A percentile compares a stretch with the other conserved stretches of the same genome.
Evolutionary conservation across 2,329 filamentous ascomycete genomes (phyloP).

Genomic region (Geosmithia flava): DNA sequence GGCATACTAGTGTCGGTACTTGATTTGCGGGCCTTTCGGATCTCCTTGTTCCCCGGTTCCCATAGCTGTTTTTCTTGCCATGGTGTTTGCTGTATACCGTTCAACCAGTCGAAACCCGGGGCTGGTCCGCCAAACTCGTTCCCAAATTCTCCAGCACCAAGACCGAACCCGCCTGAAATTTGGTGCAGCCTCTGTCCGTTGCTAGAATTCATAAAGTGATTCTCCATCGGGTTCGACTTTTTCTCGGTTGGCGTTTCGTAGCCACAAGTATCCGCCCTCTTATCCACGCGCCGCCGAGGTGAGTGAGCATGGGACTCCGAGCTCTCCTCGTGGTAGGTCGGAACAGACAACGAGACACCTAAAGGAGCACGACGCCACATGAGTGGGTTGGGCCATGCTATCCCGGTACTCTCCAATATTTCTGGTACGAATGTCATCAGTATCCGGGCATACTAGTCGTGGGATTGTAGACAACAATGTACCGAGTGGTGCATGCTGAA

Average conservation of each 20-base stretch:
- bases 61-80: not conserved
- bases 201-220: no score
- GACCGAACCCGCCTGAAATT: not conserved
- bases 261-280: not conserved
- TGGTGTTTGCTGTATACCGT: not conserved
- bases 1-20: constrained; percentile 29
- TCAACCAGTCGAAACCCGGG: not conserved
- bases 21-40: constrained; percentile 8
- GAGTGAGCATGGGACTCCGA: constrained; percentile 52
- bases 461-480: constrained; percentile 12
- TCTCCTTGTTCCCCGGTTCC: not conserved
- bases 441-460: not conserved
- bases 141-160: not conserved
- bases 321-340: constrained; percentile 28
- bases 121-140: not conserved
- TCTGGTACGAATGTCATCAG: not conserved
- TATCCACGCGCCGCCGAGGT: constrained; percentile 28
- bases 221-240: not conserved
- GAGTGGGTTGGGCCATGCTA: constrained; percentile 66
- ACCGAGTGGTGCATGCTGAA: constrained; percentile 75
- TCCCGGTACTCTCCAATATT: constrained; percentile 41
- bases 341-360: constrained; percentile 25
- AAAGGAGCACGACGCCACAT: constrained; percentile 50
- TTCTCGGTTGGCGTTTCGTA: not conserved
- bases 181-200: not conserved